Evolutionary conservation across 106 monocot genomes (phyloP).

Genomic region (Allium sativum): DNA sequence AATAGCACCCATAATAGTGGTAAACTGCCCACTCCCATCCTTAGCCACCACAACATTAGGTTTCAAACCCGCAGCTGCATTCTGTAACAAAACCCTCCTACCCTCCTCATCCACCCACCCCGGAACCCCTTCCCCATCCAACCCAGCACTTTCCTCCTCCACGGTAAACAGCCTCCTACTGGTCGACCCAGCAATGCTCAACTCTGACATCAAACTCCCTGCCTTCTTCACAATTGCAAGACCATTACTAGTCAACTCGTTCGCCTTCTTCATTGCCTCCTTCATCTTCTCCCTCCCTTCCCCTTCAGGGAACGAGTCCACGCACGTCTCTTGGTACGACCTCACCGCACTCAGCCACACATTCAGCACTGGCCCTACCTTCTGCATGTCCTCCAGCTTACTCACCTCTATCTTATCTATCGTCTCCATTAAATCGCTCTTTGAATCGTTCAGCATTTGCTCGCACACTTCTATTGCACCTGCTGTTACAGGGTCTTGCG

Average conservation of each 20-base stretch:
- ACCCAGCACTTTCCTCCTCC: not conserved
- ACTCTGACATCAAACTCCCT: constrained; percentile 15
- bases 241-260: constrained; percentile 69
- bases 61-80: constrained; percentile 17
- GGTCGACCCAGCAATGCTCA: constrained; percentile 14
- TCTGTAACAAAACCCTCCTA: constrained; percentile 34
- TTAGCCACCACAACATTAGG: constrained; percentile 59
- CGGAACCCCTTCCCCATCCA: constrained; percentile 23
- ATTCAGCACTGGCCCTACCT: constrained; percentile 26
- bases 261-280: constrained; percentile 32
- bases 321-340: constrained; percentile 73
- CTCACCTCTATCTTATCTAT: constrained; percentile 19
- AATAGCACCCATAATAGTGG: constrained; percentile 57
- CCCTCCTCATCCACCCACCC: constrained; percentile 30
- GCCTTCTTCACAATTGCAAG: constrained; percentile 46
- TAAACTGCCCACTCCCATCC: constrained; percentile 67
- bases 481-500: constrained; percentile 33
- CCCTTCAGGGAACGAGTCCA: constrained; percentile 73
- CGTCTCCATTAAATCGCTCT: constrained; percentile 36
- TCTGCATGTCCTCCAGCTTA: constrained; percentile 24
- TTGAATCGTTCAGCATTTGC: constrained; percentile 25
- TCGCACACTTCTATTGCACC: constrained; percentile 57
- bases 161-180: constrained; percentile 18
- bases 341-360: constrained; percentile 78
- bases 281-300: constrained; percentile 61